A percentile compares a stretch with the other conserved stretches of the same genome.
Conservation (phyloP, 345 rosid genomes). For the Moricandia arvensis region DNA sequence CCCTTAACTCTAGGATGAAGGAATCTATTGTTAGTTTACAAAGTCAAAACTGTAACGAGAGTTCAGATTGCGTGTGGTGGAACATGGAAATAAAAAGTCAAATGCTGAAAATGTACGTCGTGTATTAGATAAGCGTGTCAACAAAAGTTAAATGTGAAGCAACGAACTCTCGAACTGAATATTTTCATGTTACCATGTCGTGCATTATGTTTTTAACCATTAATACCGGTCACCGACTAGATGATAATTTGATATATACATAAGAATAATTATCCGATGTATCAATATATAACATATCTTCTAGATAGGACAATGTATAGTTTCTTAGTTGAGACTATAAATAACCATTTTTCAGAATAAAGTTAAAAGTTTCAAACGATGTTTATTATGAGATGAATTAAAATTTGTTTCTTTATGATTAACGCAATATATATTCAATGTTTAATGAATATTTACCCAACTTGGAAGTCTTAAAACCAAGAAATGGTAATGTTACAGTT, state of each 20-base stretch:
- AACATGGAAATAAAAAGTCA: slow-evolving; percentile 5
- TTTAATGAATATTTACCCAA: not conserved
- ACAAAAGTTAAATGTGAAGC: slow-evolving; percentile 20
- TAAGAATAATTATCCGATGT: slow-evolving; percentile 8
- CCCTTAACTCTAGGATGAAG: slow-evolving; percentile 9
- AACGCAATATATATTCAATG: not conserved
- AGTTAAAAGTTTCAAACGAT: not conserved
- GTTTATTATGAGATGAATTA: not conserved
- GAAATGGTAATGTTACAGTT: slow-evolving; percentile 13
- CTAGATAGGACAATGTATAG: not conserved
- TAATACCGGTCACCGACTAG: slow-evolving; percentile 29
- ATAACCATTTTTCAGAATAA: not conserved
- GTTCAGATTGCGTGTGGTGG: slow-evolving; percentile 3
- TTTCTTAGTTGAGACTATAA: not conserved
- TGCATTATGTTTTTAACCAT: slow-evolving; percentile 12
- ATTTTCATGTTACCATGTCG: slow-evolving; percentile 34
- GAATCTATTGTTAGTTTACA: not conserved
- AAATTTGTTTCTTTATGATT: not conserved
- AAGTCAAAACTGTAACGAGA: slow-evolving; percentile 22
- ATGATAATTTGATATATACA: slow-evolving; percentile 13
- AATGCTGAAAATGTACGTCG: slow-evolving; percentile 31
- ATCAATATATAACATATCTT: not conserved
- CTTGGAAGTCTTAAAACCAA: slow-evolving; percentile 1
- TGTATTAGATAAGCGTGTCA: not conserved
- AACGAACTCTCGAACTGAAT: slow-evolving; percentile 9